Evolutionary conservation across 2,329 filamentous ascomycete species (phyloP).

Genomic region (Verticillium zaregamsianum): DNA sequence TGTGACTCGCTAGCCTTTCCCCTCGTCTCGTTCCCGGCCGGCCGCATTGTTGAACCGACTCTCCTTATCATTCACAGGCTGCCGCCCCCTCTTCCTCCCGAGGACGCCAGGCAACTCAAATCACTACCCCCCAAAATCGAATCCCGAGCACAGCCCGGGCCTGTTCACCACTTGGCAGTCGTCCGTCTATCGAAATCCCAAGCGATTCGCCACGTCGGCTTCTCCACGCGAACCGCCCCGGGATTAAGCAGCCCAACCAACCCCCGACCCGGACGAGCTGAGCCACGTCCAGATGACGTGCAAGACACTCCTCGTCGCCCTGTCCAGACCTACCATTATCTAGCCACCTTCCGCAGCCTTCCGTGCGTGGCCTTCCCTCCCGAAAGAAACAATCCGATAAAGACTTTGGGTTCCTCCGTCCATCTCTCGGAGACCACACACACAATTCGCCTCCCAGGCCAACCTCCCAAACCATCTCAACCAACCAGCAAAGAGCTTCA

Average conservation of each 20-base stretch:
- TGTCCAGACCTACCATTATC: slow-evolving; percentile 5
- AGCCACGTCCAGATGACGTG: slow-evolving; percentile 13
- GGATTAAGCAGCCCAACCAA: background rate
- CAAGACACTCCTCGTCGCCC: slow-evolving; percentile 3
- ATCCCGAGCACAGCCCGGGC: background rate
- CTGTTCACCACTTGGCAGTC: too few species aligned
- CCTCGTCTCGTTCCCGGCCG: background rate
- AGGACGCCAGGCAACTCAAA: background rate
- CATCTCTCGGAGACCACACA: background rate
- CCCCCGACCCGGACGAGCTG: slow-evolving; percentile 3
- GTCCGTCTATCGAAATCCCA: background rate
- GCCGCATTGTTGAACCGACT: background rate
- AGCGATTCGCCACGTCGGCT: background rate
- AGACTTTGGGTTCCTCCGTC: background rate
- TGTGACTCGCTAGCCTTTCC: background rate
- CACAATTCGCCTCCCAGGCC: slow-evolving; percentile 1
- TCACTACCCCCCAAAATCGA: background rate
- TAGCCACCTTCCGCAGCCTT: slow-evolving; percentile 3
- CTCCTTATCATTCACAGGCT: background rate
- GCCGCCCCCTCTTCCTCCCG: too few species aligned
- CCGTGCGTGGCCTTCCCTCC: slow-evolving; percentile 2
- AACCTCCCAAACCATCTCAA: background rate
- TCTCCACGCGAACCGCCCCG: background rate
- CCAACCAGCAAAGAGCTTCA: background rate
- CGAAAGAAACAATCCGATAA: slow-evolving; percentile 2